Conservation (phyloP, 176 grass and related monocot species). For the Hordeum marinum region DNA sequence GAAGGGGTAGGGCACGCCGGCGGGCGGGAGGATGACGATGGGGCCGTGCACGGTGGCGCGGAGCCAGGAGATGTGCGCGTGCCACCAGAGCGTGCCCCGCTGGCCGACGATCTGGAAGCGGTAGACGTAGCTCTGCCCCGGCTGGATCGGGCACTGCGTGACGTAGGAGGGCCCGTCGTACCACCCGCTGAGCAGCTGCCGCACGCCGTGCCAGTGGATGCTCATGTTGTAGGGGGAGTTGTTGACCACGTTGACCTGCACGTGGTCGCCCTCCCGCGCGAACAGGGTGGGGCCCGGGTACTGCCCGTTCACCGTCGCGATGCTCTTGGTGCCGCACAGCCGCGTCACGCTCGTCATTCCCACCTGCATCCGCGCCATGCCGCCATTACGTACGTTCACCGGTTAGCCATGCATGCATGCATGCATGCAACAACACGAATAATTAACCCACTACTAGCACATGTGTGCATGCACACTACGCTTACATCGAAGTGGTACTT, state of each 20-base stretch:
- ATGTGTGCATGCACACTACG: background rate
- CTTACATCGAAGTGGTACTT: conserved; percentile 69
- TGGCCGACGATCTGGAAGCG: conserved; percentile 47
- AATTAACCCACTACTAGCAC: no score
- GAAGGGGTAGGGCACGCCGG: conserved; percentile 73
- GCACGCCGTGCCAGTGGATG: conserved; percentile 75
- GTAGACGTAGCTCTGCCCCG: conserved; percentile 59
- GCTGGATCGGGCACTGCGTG: conserved; percentile 82
- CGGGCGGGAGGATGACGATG: conserved; percentile 71
- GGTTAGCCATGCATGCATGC: no score
- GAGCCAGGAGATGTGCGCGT: conserved; percentile 85
- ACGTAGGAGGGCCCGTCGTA: conserved; percentile 67
- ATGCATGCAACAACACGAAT: no score
- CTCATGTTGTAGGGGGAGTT: conserved; percentile 62
- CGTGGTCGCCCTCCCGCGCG: conserved; percentile 65
- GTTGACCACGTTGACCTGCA: conserved; percentile 66
- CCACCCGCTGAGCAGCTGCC: conserved; percentile 74
- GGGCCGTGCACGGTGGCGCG: conserved; percentile 74
- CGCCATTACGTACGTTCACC: no score
- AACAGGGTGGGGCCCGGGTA: conserved; percentile 60
- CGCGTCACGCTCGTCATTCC: conserved; percentile 53
- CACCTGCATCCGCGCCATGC: conserved; percentile 28
- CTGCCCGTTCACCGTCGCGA: conserved; percentile 79
- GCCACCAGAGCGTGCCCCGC: conserved; percentile 89
- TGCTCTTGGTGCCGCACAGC: conserved; percentile 71